These are phyloP conservation scores for Aspergillus unguis DNA, from an alignment of 2,329 filamentous ascomycete genomes.

Conservation along the genomic window DNA sequence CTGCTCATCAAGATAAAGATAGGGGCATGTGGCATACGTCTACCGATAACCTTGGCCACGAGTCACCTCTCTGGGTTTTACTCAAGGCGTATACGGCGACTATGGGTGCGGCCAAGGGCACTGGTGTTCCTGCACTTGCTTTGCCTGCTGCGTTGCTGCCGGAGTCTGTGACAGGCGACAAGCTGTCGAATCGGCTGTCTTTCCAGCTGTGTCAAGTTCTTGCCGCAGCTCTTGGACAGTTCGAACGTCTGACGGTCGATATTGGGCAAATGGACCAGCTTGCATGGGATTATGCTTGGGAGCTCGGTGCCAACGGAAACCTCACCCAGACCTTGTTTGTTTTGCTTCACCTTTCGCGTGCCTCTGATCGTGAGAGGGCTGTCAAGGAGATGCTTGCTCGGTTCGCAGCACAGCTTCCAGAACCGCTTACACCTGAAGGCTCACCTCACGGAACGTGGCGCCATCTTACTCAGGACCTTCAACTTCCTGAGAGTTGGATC, in stretches of 20 bases:
- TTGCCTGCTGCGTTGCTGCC: slow-evolving; percentile 72
- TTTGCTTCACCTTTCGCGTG: slow-evolving; percentile 68
- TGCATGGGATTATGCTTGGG: slow-evolving; percentile 59
- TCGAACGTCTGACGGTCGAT: slow-evolving; percentile 51
- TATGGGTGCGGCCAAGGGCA: slow-evolving; percentile 25
- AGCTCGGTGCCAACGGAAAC: slow-evolving; percentile 54
- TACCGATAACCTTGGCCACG: slow-evolving; percentile 49
- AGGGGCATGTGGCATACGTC: slow-evolving; percentile 61
- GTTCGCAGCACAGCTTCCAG: slow-evolving; percentile 64
- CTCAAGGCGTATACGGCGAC: slow-evolving; percentile 69
- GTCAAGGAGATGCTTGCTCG: slow-evolving; percentile 71
- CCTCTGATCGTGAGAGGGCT: slow-evolving; percentile 60
- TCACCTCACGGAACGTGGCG: slow-evolving; percentile 49
- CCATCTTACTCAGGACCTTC: slow-evolving; percentile 61
- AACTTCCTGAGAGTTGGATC: slow-evolving; percentile 74
- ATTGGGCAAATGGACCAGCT: slow-evolving; percentile 63
- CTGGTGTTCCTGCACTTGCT: slow-evolving; percentile 35
- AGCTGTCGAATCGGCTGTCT: slow-evolving; percentile 69
- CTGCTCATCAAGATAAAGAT: slow-evolving; percentile 65
- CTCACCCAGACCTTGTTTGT: slow-evolving; percentile 73
- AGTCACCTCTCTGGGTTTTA: slow-evolving; percentile 84
- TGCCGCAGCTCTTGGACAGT: slow-evolving; percentile 42
- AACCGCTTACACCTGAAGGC: slow-evolving; percentile 52
- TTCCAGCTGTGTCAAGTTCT: slow-evolving; percentile 81
- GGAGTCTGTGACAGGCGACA: slow-evolving; percentile 71